phyloP scores from a whole-genome alignment of 148 eudicot genomes.

The Silene uniflora region DNA sequence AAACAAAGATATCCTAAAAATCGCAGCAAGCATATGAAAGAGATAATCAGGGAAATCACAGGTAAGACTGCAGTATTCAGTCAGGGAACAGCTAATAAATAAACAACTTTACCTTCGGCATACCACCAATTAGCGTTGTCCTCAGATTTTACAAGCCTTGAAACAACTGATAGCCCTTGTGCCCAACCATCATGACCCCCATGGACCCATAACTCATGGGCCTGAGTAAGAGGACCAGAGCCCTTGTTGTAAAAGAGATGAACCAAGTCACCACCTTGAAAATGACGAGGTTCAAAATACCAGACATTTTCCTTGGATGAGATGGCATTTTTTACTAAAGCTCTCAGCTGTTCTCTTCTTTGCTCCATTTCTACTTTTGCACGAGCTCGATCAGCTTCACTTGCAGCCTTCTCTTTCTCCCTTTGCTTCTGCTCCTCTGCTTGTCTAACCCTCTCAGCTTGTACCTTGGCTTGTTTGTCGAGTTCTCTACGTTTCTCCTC shows the following conservation, averaged over 20 bases:
- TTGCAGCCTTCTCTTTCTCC: constrained; percentile 69
- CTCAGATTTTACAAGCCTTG: constrained; percentile 57
- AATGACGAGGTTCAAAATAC: constrained; percentile 62
- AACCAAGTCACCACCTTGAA: constrained; percentile 57
- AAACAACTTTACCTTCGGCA: constrained; percentile 56
- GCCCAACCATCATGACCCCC: constrained; percentile 88
- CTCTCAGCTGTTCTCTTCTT: constrained; percentile 43
- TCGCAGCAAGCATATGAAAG: neutral
- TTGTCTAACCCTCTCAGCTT: constrained; percentile 74
- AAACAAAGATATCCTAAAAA: neutral
- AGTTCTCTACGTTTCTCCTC: constrained; percentile 88
- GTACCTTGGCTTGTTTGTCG: constrained; percentile 55
- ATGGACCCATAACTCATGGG: constrained; percentile 82
- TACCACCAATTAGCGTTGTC: constrained; percentile 78
- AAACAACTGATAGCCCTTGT: constrained; percentile 69
- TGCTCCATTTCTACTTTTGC: constrained; percentile 65
- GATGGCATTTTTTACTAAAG: constrained; percentile 41
- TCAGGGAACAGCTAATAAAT: neutral
- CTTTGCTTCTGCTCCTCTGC: constrained; percentile 65
- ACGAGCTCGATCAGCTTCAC: constrained; percentile 78
- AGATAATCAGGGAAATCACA: neutral
- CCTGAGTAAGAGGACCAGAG: constrained; percentile 79
- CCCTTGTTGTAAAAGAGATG: constrained; percentile 68
- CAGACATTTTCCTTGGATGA: constrained; percentile 54
- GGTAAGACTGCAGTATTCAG: neutral